Percentiles rank a stretch among this genome's conserved stretches.
phyloP scores from a whole-genome alignment of 1,284 basidiomycete genomes.

The Heliocybe sulcata region DNA sequence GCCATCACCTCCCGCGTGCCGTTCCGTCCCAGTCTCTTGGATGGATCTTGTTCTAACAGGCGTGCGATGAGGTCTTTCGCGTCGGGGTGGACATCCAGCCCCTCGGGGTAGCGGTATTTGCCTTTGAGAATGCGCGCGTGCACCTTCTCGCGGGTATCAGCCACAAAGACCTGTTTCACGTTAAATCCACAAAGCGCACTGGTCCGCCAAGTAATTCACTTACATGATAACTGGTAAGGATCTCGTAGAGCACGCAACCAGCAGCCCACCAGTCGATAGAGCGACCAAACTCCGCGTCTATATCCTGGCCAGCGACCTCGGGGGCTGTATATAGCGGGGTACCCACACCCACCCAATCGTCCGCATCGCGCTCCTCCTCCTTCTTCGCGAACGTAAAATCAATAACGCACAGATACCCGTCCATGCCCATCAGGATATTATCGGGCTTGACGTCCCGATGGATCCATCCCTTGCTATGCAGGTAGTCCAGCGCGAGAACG shows the following conservation, averaged over 20 bases:
- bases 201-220: constrained; percentile 13
- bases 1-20: constrained; percentile 15
- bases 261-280: constrained; percentile 76
- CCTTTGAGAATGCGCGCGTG: background rate
- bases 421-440: constrained; percentile 65
- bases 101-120: constrained; percentile 7
- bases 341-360: constrained; percentile 42
- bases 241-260: constrained; percentile 71
- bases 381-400: constrained; percentile 67
- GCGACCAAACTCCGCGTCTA: constrained; percentile 33
- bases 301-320: constrained; percentile 44
- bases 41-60: constrained; percentile 29
- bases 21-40: constrained; percentile 29
- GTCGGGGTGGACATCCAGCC: constrained; percentile 23
- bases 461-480: constrained; percentile 67
- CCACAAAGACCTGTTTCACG: constrained; percentile 13
- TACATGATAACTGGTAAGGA: constrained; percentile 55
- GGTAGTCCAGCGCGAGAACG: constrained; percentile 63
- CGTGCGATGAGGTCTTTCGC: constrained; percentile 32
- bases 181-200: background rate
- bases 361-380: constrained; percentile 33
- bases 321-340: constrained; percentile 70
- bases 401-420: constrained; percentile 60
- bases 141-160: constrained; percentile 24
- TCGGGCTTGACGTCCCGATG: constrained; percentile 86